These are phyloP conservation scores for Copromyces sp. DNA, from an alignment of 495 filamentous ascomycete species.

Conservation along the genomic window DNA sequence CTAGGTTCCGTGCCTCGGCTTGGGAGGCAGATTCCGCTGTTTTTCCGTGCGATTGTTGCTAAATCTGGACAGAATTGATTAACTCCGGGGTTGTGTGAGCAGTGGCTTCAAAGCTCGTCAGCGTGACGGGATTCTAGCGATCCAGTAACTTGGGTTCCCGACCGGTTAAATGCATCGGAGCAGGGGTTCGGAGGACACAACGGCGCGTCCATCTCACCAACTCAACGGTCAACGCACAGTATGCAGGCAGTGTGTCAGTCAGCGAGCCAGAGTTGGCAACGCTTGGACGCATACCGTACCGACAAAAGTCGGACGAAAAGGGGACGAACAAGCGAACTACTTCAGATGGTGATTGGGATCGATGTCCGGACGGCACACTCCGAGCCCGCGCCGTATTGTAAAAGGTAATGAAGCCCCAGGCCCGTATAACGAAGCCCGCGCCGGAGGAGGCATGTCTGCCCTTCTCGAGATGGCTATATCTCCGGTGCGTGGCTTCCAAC, in stretches of 20 bases:
- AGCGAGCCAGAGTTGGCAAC: not conserved
- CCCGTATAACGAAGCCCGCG: not conserved
- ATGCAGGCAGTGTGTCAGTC: not conserved
- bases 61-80: not conserved
- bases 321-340: not conserved
- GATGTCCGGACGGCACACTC: not conserved
- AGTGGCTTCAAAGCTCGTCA: not conserved
- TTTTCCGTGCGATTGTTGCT: not conserved
- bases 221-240: slow-evolving; percentile 5
- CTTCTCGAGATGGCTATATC: not conserved
- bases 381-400: not conserved
- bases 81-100: not conserved
- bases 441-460: not conserved
- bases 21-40: not conserved
- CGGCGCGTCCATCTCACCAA: slow-evolving; percentile 16
- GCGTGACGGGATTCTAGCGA: slow-evolving; percentile 5
- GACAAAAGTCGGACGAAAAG: not conserved
- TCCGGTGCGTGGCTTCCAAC: not conserved
- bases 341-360: not conserved
- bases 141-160: slow-evolving; percentile 25
- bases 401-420: not conserved
- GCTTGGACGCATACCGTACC: not conserved
- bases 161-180: slow-evolving; percentile 23
- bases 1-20: not conserved
- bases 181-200: slow-evolving; percentile 17